Evolutionary conservation across 1,284 basidiomycete species (phyloP), one percentile per base, ranked within the genome.

Genomic region (Inonotus obliquus): DNA sequence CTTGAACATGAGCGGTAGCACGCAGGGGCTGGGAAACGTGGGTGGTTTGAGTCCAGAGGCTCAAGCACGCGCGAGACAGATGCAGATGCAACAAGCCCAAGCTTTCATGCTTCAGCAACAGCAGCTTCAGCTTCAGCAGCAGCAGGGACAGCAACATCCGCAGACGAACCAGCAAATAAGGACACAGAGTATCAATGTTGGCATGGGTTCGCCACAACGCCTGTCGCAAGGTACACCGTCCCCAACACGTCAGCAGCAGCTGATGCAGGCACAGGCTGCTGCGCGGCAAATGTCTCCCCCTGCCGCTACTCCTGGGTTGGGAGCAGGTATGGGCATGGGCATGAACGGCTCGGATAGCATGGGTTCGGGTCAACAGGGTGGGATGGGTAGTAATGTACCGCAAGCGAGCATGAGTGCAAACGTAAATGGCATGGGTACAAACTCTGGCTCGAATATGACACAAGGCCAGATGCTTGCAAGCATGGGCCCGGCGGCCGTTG

Each of bases 261-360:
- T 66, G 23, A 45, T 57, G 55, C 55, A 57, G 29, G 55, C 55
- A 25, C 59, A 61, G 29, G 45, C 44, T 4, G 37, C 59, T 39
- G 14, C 64, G 45, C 72, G 77, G 29, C 80, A 80, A 59, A 78
- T 80, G 74, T 80, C 80, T 1, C 79, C 80, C 10, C 60, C 55
- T 51, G 75, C 64, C 21, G 67, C 64, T 54, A 51, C 64, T 10
- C 11, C 48, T 29, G 54, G 54, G 19, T 25, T 54, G 29, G 32
- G 32, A 21, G n/a, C 45, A 25, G 21, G 29, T 19, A 58, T 58
- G 57, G 45, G 57, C 47, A 44, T 54, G 52, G 59, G 59, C 61
- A 56, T 58, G 57, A 35, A 47, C 27, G 45, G 54, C 21, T 23
- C 55, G 25, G 56, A 58, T 41, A 21, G 38, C 52, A 29, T 35